A percentile compares a stretch with the other conserved stretches of the same genome.
Evolutionary conservation across 805 yeast genomes (phyloP).

Genomic region (Saccharomycopsis selenospora): DNA sequence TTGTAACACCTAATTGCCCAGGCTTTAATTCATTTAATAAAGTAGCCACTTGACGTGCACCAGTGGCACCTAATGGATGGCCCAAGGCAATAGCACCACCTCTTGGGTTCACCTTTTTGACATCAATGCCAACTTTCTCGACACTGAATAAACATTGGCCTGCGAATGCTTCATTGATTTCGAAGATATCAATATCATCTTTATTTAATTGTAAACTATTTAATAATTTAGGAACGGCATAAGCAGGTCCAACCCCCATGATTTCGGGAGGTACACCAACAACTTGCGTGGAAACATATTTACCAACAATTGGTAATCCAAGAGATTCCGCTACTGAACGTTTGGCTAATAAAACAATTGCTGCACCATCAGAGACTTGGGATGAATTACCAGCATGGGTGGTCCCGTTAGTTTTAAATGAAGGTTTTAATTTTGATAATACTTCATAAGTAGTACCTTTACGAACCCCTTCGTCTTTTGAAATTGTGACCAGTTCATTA

Average conservation of each 20-base stretch:
- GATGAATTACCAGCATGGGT: slow-evolving; percentile 97
- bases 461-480: slow-evolving; percentile 87
- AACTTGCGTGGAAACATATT: slow-evolving; percentile 67
- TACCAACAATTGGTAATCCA: slow-evolving; percentile 67
- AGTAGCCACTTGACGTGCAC: slow-evolving; percentile 91
- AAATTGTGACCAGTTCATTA: slow-evolving; percentile 36
- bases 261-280: slow-evolving; percentile 96
- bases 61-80: slow-evolving; percentile 87
- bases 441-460: slow-evolving; percentile 73
- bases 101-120: slow-evolving; percentile 70
- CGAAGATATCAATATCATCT: slow-evolving; percentile 68
- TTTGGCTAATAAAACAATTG: slow-evolving; percentile 77
- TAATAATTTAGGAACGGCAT: slow-evolving; percentile 83
- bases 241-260: slow-evolving; percentile 98
- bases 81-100: slow-evolving; percentile 98
- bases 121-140: slow-evolving; percentile 56
- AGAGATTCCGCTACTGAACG: slow-evolving; percentile 75
- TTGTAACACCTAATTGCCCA: slow-evolving; percentile 83
- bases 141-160: slow-evolving; percentile 84
- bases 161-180: slow-evolving; percentile 95
- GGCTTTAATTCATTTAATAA: slow-evolving; percentile 68
- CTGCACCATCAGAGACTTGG: slow-evolving; percentile 94
- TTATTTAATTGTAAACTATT: slow-evolving; percentile 50
- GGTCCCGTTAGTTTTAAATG: slow-evolving; percentile 74
- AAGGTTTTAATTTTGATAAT: slow-evolving; percentile 72